These are phyloP conservation scores for Pseudogymnoascus sp. DNA, from an alignment of 2,329 filamentous ascomycete species.

Conservation along the genomic window DNA sequence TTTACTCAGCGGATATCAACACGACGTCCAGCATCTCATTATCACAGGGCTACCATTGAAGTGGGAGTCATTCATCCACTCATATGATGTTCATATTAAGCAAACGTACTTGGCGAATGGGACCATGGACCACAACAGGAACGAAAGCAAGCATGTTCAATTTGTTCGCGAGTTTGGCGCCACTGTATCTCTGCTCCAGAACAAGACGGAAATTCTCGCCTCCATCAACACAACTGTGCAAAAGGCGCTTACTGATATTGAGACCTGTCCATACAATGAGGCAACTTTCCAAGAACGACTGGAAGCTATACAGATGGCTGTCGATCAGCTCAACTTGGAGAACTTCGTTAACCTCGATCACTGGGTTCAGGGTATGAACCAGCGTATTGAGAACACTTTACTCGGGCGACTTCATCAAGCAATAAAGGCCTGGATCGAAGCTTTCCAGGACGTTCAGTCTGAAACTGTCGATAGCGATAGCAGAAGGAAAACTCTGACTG, in stretches of 20 bases:
- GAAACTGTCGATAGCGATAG: conserved; percentile 40
- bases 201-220: conserved; percentile 71
- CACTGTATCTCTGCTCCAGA: conserved; percentile 79
- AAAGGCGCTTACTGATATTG: conserved; percentile 74
- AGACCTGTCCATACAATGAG: conserved; percentile 74
- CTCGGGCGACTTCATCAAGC: conserved; percentile 77
- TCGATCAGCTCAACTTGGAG: conserved; percentile 93
- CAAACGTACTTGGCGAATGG: conserved; percentile 50
- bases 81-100: conserved; percentile 82
- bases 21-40: conserved; percentile 78
- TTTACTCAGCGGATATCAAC: conserved; percentile 82
- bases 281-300: conserved; percentile 73
- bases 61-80: conserved; percentile 98
- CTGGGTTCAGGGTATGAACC: conserved; percentile 85
- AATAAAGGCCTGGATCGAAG: conserved; percentile 76
- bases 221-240: conserved; percentile 75
- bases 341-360: conserved; percentile 87
- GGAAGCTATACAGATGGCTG: conserved; percentile 79
- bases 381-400: conserved; percentile 72
- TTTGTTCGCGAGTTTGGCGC: conserved; percentile 91
- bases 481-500: conserved; percentile 40
- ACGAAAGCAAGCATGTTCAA: conserved; percentile 89
- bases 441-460: conserved; percentile 59
- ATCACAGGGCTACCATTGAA: conserved; percentile 80
- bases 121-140: conserved; percentile 51